Conservation (phyloP, 2,329 filamentous ascomycete genomes). For the Calonectria ilicicola region DNA sequence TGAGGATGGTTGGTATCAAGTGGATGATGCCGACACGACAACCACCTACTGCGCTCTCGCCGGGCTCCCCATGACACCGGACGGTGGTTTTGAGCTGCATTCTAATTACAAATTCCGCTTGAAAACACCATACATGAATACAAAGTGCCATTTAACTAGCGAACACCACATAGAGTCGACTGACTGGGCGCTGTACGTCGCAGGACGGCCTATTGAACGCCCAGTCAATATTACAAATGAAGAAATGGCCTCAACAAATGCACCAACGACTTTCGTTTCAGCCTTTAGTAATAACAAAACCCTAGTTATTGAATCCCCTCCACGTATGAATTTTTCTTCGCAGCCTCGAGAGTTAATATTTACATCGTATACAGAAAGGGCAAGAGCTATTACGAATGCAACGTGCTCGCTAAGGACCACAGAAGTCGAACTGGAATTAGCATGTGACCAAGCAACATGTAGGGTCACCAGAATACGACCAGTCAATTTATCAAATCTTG, state of each 20-base stretch:
- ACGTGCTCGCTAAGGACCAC: background rate
- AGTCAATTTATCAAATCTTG: background rate
- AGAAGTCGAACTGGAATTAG: background rate
- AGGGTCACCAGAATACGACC: background rate
- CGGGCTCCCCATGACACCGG: slow-evolving; percentile 10
- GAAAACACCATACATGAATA: slow-evolving; percentile 9
- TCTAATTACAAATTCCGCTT: background rate
- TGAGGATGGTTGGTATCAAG: slow-evolving; percentile 8
- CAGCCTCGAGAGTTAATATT: background rate
- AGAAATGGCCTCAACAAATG: background rate
- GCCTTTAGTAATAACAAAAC: background rate
- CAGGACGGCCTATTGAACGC: background rate
- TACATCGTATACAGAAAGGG: background rate
- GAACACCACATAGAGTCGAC: no score
- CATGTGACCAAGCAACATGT: background rate
- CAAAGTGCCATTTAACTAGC: background rate
- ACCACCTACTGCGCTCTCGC: slow-evolving; percentile 12
- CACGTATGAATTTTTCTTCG: background rate
- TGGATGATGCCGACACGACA: background rate
- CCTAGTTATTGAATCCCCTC: background rate
- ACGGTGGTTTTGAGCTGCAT: background rate
- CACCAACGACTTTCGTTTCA: background rate
- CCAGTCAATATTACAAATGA: background rate
- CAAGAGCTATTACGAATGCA: background rate
- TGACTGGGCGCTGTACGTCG: background rate